These are phyloP conservation scores for Fusarium sp. DNA, from an alignment of 2,329 filamentous ascomycete species.

Conservation along the genomic window DNA sequence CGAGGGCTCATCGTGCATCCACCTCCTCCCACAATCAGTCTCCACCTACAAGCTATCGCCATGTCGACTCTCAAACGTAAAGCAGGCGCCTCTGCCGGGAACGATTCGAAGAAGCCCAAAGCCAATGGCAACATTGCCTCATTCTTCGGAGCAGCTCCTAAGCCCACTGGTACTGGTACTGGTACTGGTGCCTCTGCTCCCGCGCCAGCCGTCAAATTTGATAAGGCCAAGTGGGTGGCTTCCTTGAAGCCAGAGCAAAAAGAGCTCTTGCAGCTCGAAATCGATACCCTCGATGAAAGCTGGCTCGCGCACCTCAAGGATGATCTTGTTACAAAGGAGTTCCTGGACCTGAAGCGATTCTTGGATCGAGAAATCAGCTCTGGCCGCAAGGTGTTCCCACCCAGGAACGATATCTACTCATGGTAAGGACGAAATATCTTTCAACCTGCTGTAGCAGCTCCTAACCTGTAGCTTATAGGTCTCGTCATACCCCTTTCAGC, in stretches of 20 bases:
- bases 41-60: slow-evolving; percentile 35
- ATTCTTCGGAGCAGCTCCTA: slow-evolving; percentile 80
- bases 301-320: slow-evolving; percentile 92
- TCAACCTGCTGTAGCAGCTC: not conserved
- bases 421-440: slow-evolving; percentile 67
- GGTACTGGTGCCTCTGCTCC: slow-evolving; percentile 43
- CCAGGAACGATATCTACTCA: slow-evolving; percentile 88
- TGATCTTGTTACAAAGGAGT: slow-evolving; percentile 80
- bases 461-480: slow-evolving; percentile 66
- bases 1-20: slow-evolving; percentile 32
- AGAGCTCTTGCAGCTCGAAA: slow-evolving; percentile 84
- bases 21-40: slow-evolving; percentile 22
- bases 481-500: slow-evolving; percentile 87
- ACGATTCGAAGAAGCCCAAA: slow-evolving; percentile 75
- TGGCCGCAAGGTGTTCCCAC: slow-evolving; percentile 86
- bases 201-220: slow-evolving; percentile 66
- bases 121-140: slow-evolving; percentile 83
- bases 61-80: slow-evolving; percentile 75
- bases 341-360: slow-evolving; percentile 89
- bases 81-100: slow-evolving; percentile 56
- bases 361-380: slow-evolving; percentile 78
- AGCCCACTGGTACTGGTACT: slow-evolving; percentile 50
- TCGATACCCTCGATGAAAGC: slow-evolving; percentile 88
- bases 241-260: slow-evolving; percentile 83
- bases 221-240: slow-evolving; percentile 91